A percentile compares a stretch with the other conserved stretches of the same genome.
Conservation (phyloP, 768 basidiomycete species). For the Trametes cubensis region DNA sequence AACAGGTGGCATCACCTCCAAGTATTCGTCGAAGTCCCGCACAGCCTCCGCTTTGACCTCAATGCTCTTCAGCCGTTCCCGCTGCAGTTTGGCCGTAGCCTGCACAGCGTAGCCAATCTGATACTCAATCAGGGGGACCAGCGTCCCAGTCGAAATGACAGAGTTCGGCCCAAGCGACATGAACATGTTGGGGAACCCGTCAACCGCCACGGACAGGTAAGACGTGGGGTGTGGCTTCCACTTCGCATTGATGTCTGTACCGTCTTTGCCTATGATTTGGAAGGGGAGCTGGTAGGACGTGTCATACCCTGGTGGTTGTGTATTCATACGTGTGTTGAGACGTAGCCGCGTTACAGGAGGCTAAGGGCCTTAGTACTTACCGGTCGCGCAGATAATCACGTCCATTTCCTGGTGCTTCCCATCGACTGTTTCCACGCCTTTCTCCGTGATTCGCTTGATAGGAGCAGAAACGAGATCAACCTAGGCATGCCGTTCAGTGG, state of each 20-base stretch:
- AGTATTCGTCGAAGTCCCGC: constrained; percentile 61
- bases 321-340: too few relatives aligned
- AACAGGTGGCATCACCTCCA: constrained; percentile 44
- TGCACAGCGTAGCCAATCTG: constrained; percentile 60
- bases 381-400: constrained; percentile 65
- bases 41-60: constrained; percentile 62
- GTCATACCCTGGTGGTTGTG: constrained; percentile 48
- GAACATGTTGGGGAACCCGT: constrained; percentile 73
- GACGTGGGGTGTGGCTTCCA: constrained; percentile 57
- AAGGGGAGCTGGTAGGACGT: constrained; percentile 51
- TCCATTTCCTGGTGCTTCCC: constrained; percentile 58
- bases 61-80: constrained; percentile 63
- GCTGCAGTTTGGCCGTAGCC: constrained; percentile 60
- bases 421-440: constrained; percentile 59
- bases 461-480: constrained; percentile 54
- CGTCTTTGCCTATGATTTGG: constrained; percentile 55
- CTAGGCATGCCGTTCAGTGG: constrained; percentile 29
- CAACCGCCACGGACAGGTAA: constrained; percentile 62
- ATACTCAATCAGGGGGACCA: constrained; percentile 56
- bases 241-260: constrained; percentile 52
- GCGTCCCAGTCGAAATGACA: constrained; percentile 53
- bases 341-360: too few relatives aligned
- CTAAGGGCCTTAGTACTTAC: too few relatives aligned
- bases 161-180: constrained; percentile 59
- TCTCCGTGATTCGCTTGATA: constrained; percentile 55